A percentile compares a stretch with the other conserved stretches of the same genome.
Evolutionary conservation across 2,329 filamentous ascomycete genomes (phyloP).

Genomic region (Fusarium irregulare): DNA sequence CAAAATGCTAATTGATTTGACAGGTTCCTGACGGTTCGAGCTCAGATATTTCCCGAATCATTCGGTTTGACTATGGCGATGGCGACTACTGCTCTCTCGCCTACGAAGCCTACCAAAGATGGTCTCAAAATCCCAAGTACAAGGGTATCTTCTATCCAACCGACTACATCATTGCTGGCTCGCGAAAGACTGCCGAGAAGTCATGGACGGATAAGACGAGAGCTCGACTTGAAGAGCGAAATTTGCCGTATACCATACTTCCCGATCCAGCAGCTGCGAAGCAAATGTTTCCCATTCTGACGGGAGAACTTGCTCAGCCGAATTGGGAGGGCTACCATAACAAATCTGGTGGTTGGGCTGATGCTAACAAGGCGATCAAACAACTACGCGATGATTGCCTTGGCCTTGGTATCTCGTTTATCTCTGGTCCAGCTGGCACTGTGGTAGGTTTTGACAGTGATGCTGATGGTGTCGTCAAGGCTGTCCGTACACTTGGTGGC

Average conservation of each 20-base stretch:
- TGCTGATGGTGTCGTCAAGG: not conserved
- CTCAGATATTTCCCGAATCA: conserved; percentile 52
- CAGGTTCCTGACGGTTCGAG: conserved; percentile 50
- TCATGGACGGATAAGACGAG: conserved; percentile 33
- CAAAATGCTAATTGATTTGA: not conserved
- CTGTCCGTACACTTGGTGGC: not conserved
- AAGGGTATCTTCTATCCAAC: conserved; percentile 23
- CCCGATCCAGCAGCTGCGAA: conserved; percentile 2
- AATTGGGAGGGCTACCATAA: conserved; percentile 33
- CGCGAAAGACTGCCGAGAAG: not conserved
- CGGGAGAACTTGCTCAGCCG: conserved; percentile 16
- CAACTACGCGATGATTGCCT: conserved; percentile 33
- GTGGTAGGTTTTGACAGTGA: conserved; percentile 13
- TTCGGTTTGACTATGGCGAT: conserved; percentile 69
- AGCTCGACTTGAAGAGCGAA: conserved; percentile 18
- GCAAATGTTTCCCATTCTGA: conserved; percentile 7
- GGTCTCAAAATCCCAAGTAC: conserved; percentile 25
- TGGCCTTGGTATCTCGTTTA: conserved; percentile 26
- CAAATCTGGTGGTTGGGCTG: conserved; percentile 30
- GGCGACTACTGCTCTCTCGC: conserved; percentile 69
- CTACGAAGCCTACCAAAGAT: conserved; percentile 30
- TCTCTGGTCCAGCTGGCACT: conserved; percentile 28
- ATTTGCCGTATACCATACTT: conserved; percentile 9
- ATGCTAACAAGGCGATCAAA: conserved; percentile 32
- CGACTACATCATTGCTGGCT: conserved; percentile 18